Conservation (phyloP, 768 basidiomycete genomes). For the Mycena filopes region DNA sequence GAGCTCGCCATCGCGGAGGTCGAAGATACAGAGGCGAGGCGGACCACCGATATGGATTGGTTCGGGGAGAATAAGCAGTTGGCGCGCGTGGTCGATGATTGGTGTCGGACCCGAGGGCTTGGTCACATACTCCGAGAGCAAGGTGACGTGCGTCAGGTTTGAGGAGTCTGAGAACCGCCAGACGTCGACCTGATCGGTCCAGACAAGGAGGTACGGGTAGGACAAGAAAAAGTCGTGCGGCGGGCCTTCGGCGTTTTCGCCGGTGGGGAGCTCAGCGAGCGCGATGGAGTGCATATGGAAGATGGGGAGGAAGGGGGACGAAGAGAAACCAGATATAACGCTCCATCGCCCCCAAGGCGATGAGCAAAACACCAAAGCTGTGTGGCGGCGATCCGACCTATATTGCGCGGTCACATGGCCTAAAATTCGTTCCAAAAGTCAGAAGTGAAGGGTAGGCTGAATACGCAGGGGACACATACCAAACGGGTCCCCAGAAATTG, state of each 20-base stretch:
- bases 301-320: neutral
- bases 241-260: conserved; percentile 18
- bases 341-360: no score
- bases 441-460: no score
- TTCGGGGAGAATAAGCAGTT: conserved; percentile 22
- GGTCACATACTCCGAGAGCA: conserved; percentile 11
- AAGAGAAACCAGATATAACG: no score
- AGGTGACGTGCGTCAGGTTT: conserved; percentile 14
- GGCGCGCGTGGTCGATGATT: conserved; percentile 19
- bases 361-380: no score
- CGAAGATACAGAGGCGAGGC: conserved; percentile 18
- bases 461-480: no score
- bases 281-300: conserved; percentile 21
- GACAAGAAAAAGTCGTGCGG: conserved; percentile 19
- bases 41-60: conserved; percentile 13
- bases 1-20: conserved; percentile 14
- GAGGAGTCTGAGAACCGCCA: conserved; percentile 19
- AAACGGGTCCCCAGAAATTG: no score
- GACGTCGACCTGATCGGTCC: conserved; percentile 26
- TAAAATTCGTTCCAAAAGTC: no score
- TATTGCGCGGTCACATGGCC: no score
- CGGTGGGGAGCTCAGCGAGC: conserved; percentile 22
- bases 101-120: conserved; percentile 13
- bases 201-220: conserved; percentile 23
- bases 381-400: no score